Evolutionary conservation across 2,329 filamentous ascomycete genomes (phyloP).

Genomic region (Pyricularia sp.): DNA sequence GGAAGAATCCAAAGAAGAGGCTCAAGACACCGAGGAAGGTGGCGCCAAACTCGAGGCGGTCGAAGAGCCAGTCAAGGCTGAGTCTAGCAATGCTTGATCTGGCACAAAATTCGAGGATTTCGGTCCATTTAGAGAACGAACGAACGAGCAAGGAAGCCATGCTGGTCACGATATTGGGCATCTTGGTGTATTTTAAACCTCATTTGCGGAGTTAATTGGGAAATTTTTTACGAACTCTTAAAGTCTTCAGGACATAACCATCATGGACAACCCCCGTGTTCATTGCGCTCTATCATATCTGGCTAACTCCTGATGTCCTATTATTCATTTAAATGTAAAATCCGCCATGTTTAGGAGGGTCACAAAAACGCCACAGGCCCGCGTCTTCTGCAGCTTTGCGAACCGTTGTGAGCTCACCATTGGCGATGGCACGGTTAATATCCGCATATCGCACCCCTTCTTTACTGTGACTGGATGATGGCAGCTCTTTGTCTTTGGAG

Average conservation of each 20-base stretch:
- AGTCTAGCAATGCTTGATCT: conserved; percentile 3
- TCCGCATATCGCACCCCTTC: conserved; percentile 59
- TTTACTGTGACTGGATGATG: conserved; percentile 17
- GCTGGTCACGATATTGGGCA: background rate
- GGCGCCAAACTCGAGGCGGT: conserved; percentile 7
- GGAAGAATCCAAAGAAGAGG: background rate
- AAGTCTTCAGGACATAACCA: background rate
- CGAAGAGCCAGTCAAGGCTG: conserved; percentile 7
- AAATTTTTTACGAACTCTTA: background rate
- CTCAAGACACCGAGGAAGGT: conserved; percentile 1
- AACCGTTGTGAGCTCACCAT: conserved; percentile 57
- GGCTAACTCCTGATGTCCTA: background rate
- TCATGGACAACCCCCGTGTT: background rate
- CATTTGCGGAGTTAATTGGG: background rate
- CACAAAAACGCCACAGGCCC: conserved; percentile 72
- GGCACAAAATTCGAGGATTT: background rate
- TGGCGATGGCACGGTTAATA: conserved; percentile 63
- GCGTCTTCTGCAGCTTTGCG: conserved; percentile 58
- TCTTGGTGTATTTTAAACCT: background rate
- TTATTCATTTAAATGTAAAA: conserved; percentile 33
- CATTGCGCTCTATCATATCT: background rate
- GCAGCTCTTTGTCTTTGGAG: conserved; percentile 16
- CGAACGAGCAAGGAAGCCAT: background rate
- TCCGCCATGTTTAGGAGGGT: conserved; percentile 43
- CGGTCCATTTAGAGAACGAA: background rate